Base-by-base conservation (phyloP, 352 stramenopile species). In the Phytopythium aichiense region DNA sequence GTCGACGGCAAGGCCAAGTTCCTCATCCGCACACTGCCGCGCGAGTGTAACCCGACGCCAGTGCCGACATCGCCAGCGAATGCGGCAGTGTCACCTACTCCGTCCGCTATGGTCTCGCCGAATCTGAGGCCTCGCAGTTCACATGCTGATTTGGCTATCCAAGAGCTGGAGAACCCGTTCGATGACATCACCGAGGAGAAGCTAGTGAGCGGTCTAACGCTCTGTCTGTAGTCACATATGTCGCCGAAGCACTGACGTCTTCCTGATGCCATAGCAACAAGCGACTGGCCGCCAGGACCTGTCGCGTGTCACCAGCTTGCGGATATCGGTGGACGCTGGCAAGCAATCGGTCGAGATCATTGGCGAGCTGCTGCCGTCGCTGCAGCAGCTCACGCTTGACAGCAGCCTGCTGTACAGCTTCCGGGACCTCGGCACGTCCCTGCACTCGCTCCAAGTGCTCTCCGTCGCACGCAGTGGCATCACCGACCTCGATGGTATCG, bases 271-370 rank as follows among this genome's bases (percentile, higher is more conserved):
- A 28, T 11, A 92, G 84, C 79, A 76, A 76, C 70, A 80, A 71
- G 57, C 91, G 0, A 84, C 76, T 20, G 81, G 80, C 6, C 81
- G 77, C 49, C 62, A 84, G 31, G 80, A 95, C 30, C 67, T 96
- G 4, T 65, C 68, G 4, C 62, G 63, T 25, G 79, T 94, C 20
- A 81, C 69, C 43, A 76, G 62, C 25, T 60, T 95, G 20, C 66
- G 87, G 60, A 68, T 96, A 25, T 75, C 77, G 2, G 71, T 96
- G 3, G 84, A 96, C 64, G 86, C 84, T 18, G 66, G 64, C 31
- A 89, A 88, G 55, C 87, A 96, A 48, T 93, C 85, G n/a, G 68
- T 94, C 9, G 84, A 92, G 56, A 72, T 85, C 9, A 80, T 97
- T 45, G 83, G 80, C 16, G 81, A 94, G 60, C 59, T 95, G 6